A percentile compares a stretch with the other conserved stretches of the same genome.
Evolutionary conservation across 2,329 filamentous ascomycete species (phyloP).

Genomic region (Basipetospora sp.): DNA sequence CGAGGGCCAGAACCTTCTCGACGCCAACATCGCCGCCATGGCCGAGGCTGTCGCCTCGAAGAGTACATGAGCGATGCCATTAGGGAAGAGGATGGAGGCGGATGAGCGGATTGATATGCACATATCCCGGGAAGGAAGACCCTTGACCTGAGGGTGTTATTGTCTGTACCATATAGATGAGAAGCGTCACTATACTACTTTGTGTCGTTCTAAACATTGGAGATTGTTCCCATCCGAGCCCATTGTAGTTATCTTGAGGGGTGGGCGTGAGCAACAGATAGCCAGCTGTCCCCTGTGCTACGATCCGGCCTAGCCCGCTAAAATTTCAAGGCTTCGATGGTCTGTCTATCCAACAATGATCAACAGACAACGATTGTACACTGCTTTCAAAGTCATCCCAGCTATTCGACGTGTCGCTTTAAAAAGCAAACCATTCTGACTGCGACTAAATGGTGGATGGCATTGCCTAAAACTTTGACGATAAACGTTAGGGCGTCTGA

Average conservation of each 20-base stretch:
- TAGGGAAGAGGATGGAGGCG: background rate
- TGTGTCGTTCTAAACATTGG: background rate
- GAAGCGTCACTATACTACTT: slow-evolving; percentile 2
- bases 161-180: slow-evolving; percentile 6
- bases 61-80: slow-evolving; percentile 6
- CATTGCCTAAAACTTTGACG: too few species aligned
- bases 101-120: background rate
- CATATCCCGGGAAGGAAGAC: slow-evolving; percentile 1
- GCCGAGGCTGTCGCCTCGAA: slow-evolving; percentile 24
- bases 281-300: too few species aligned
- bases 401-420: too few species aligned
- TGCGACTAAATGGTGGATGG: too few species aligned
- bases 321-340: too few species aligned
- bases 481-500: too few species aligned
- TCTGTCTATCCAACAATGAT: too few species aligned
- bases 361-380: too few species aligned
- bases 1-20: slow-evolving; percentile 58
- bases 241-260: background rate
- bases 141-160: background rate
- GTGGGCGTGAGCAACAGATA: too few species aligned
- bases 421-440: too few species aligned
- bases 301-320: too few species aligned
- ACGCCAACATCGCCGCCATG: slow-evolving; percentile 33
- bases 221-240: background rate
- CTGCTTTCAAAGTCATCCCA: too few species aligned